Percentiles rank a stretch among this genome's conserved stretches.
Evolutionary conservation across 371 early-diverging fungal species (phyloP).

Genomic region (Actinomortierella wolfii): DNA sequence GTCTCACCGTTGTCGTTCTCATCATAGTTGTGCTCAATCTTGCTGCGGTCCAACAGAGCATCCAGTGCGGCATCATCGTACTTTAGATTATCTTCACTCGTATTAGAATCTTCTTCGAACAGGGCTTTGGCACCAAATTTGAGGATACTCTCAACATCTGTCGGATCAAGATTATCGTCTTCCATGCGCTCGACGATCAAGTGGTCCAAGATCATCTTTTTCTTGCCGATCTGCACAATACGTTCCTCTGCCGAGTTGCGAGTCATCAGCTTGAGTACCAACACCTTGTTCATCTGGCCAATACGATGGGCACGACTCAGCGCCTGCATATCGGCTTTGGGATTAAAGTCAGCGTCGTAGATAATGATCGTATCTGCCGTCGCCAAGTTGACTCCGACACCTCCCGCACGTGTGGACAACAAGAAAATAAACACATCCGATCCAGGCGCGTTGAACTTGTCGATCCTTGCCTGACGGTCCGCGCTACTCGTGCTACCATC

Average conservation of each 20-base stretch:
- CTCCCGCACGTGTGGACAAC: constrained; percentile 90
- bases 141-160: constrained; percentile 75
- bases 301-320: constrained; percentile 94
- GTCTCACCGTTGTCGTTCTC: constrained; percentile 32
- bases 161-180: constrained; percentile 57
- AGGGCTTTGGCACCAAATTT: constrained; percentile 81
- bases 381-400: constrained; percentile 94
- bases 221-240: constrained; percentile 83
- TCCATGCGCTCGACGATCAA: constrained; percentile 84
- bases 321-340: constrained; percentile 91
- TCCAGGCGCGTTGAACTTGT: constrained; percentile 79
- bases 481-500: constrained; percentile 78
- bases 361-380: constrained; percentile 95
- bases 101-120: constrained; percentile 64
- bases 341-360: constrained; percentile 95
- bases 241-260: constrained; percentile 74
- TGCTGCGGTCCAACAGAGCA: constrained; percentile 67
- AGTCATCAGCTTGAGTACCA: constrained; percentile 87
- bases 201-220: constrained; percentile 87
- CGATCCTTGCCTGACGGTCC: constrained; percentile 77
- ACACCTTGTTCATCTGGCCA: constrained; percentile 90
- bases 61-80: constrained; percentile 67
- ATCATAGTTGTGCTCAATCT: constrained; percentile 37
- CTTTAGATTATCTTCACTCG: constrained; percentile 50
- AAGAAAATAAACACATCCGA: constrained; percentile 82